Conservation (phyloP, 257 asterid species). For the Solanum sparsipilum region DNA sequence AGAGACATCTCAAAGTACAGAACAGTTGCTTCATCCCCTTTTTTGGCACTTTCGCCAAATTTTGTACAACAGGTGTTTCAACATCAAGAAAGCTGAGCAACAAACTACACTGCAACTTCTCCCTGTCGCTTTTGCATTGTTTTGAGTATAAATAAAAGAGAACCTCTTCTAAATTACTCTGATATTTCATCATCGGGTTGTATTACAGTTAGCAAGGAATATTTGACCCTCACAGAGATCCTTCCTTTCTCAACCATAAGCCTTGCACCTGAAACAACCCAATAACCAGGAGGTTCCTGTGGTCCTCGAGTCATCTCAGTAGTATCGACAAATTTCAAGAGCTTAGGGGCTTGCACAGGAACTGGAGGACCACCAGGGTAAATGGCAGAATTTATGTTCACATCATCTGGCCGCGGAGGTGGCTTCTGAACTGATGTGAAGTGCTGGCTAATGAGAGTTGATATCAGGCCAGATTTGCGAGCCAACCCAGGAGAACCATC, state of each 20-base stretch:
- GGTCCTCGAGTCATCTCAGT: conserved; percentile 95
- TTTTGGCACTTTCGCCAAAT: background rate
- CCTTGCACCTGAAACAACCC: conserved; percentile 96
- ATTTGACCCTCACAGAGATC: conserved; percentile 75
- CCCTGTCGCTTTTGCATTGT: background rate
- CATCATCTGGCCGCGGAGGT: conserved; percentile 81
- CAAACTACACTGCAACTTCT: background rate
- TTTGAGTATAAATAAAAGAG: background rate
- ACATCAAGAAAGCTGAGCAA: background rate
- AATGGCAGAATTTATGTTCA: conserved; percentile 85
- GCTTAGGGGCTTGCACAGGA: conserved; percentile 64
- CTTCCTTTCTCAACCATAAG: conserved; percentile 86
- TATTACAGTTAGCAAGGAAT: conserved; percentile 60
- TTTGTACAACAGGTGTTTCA: background rate
- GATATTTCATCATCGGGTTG: conserved; percentile 62
- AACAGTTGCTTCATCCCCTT: background rate
- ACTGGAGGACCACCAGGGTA: conserved; percentile 96
- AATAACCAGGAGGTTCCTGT: conserved; percentile 90
- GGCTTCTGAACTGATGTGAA: conserved; percentile 73
- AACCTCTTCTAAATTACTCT: conserved; percentile 14
- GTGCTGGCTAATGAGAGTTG: conserved; percentile 84
- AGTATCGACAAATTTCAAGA: conserved; percentile 79
- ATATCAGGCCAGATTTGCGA: conserved; percentile 89
- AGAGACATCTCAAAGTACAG: background rate
- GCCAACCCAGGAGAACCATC: conserved; percentile 88